Evolutionary conservation across 257 asterid species (phyloP), one percentile per base, ranked within the genome.

Genomic region (Solanum piurae): DNA sequence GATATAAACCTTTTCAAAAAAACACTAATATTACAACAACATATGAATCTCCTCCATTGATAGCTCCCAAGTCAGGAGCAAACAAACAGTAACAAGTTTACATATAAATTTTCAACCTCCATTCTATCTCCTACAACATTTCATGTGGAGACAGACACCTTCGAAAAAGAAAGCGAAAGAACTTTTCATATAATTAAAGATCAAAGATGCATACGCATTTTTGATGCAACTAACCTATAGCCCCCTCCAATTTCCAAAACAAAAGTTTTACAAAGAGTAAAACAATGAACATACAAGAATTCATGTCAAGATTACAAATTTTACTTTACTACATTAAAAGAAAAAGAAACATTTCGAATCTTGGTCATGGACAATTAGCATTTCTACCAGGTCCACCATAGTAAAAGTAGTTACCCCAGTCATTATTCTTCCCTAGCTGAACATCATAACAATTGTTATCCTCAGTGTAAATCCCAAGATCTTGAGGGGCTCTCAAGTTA

Each of bases 321-420:
- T 25, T 42, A 77, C n/a, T 77, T 25, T 42, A 77, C 84, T 42
- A 25, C 64, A 77, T 77, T 42, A 14, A 42, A 42, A 29, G 18
- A 80, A 18, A 16, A 38, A 40, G 29, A 34, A 69, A 40, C 12
- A 66, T 31, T 46, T 23, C 27, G 52, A 21, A 14, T 52, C 29
- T 13, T 66, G 64, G 52, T 92, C 92, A 94, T 20, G 92, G 93
- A 88, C 98, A 95, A 62, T 89, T 89, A 9, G 93, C 60, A 88
- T 94, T 96, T 75, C 98, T 94, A 25, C 98, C 98, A 5, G 98
- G 98, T 25, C 98, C 98, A 31, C 98, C 98, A 83, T 83, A 96
- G 94, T 93, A 96, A 91, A 96, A 96, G 89, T 91, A 90, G 60
- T 87, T 88, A 8, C 98, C 98, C 98, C 98, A 96, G 9, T 86